Base-by-base conservation (phyloP, 2,329 filamentous ascomycete genomes). In the Aspergillus fructus region DNA sequence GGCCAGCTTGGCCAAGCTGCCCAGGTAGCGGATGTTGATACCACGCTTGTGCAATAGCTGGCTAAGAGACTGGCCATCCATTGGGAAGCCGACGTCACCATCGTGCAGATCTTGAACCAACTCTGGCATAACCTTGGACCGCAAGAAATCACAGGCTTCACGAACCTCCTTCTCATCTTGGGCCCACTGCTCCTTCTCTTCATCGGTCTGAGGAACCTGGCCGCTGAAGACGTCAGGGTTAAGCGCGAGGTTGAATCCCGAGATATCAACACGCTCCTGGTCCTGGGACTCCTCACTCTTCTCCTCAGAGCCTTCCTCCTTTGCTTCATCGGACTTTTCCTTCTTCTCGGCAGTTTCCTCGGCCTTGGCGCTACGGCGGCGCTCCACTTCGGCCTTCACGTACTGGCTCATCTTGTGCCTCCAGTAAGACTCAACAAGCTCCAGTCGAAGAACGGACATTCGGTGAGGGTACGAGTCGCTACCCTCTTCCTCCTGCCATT, bases 161-260 rank as follows among this genome's bases (percentile, higher is more conserved):
- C 91, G 89, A 49, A 99, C 93, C 56, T 96, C 90, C 65, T 88
- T 83, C 79, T 99, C 94, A 67, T 99, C 94, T 59, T 88, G 84
- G 47, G 84, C 85, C 81, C 90, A 86, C 71, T 94, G 85, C 55
- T 85, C 84, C 81, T 94, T 96, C 74, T 99, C 94, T 64, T 90
- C 91, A 5, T 94, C 89, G 0, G 90, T 94, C 75, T 96, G 91
- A 39, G 94, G 93, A 53, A 86, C 81, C 75, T 97, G 94, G 52
- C 93, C 93, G 68, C 91, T 96, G 81, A 93, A 97, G 33, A 91
- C 91, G 74, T 99, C 94, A 5, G 94, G 93, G 78, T 99, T 99
- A 52, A 99, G 84, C 6, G 91, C 82, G 68, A 97, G 92, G 47
- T 86, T 83, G 81, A 97, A 99, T 66, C 89, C 86, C 43, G 91